These are phyloP conservation scores for Aspergillus luchuensis DNA, from an alignment of 2,329 filamentous ascomycete genomes.

Conservation along the genomic window DNA sequence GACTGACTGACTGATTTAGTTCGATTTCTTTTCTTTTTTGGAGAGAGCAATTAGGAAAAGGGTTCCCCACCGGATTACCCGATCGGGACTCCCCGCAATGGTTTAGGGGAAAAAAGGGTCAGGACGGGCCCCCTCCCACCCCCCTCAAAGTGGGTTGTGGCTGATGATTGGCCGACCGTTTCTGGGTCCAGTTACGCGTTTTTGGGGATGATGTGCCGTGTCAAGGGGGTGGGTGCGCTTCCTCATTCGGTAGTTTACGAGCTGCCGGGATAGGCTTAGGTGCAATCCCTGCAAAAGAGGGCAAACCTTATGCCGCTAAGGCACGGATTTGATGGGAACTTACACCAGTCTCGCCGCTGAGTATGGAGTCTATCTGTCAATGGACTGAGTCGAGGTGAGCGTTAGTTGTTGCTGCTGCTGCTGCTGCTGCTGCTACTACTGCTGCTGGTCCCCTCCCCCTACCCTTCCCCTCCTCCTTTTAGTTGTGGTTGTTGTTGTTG, in stretches of 20 bases:
- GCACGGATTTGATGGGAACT: constrained; percentile 5
- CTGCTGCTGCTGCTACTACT: too few relatives aligned
- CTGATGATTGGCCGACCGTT: constrained; percentile 15
- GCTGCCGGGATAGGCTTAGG: constrained; percentile 25
- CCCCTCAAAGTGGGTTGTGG: too few relatives aligned
- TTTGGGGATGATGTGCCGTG: constrained; percentile 29
- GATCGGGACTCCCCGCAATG: constrained; percentile 22
- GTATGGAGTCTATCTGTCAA: neutral
- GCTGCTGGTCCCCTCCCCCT: too few relatives aligned
- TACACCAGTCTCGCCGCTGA: neutral
- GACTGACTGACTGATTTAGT: constrained; percentile 7
- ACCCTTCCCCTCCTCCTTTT: neutral
- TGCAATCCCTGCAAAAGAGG: constrained; percentile 15
- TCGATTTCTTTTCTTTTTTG: neutral
- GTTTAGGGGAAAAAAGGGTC: constrained; percentile 19
- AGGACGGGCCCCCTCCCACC: neutral
- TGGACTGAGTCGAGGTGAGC: too few relatives aligned
- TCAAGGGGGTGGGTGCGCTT: constrained; percentile 12
- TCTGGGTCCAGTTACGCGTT: constrained; percentile 25
- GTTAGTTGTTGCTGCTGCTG: too few relatives aligned
- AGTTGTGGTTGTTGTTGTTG: too few relatives aligned
- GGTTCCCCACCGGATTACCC: constrained; percentile 18
- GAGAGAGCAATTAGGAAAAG: neutral
- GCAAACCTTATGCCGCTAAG: constrained; percentile 15
- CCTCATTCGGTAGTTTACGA: constrained; percentile 20